Evolutionary conservation across 768 basidiomycete species (phyloP).

Genomic region (Lactarius sp.): DNA sequence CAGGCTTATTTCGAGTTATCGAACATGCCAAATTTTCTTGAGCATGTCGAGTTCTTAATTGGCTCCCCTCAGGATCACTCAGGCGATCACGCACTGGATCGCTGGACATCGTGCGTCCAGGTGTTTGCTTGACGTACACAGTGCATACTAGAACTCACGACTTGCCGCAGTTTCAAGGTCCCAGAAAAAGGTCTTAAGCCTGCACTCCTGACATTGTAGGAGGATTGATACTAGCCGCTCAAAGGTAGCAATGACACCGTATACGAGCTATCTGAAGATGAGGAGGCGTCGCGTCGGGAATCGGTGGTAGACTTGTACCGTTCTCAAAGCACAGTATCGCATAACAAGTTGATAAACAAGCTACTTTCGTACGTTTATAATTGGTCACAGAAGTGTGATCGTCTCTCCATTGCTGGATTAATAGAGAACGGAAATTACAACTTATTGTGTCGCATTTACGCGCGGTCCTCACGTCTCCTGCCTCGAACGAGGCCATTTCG

Average conservation of each 20-base stretch:
- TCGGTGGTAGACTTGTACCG: slow-evolving; percentile 24
- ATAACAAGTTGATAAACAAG: slow-evolving; percentile 14
- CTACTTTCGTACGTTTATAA: slow-evolving; percentile 24
- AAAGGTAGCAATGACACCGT: slow-evolving; percentile 12
- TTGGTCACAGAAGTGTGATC: background rate
- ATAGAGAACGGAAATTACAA: slow-evolving; percentile 31
- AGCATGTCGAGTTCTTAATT: slow-evolving; percentile 20
- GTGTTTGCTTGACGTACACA: background rate
- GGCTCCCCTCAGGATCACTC: slow-evolving; percentile 16
- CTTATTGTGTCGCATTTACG: slow-evolving; percentile 30
- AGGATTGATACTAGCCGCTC: slow-evolving; percentile 5
- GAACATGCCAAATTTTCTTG: slow-evolving; percentile 19
- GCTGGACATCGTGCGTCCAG: slow-evolving; percentile 22
- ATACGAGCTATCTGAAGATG: slow-evolving; percentile 18
- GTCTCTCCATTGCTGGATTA: background rate
- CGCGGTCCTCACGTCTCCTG: slow-evolving; percentile 44
- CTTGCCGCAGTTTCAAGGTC: slow-evolving; percentile 9
- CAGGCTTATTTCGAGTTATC: too few relatives aligned
- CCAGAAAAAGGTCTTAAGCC: slow-evolving; percentile 11
- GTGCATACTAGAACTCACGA: slow-evolving; percentile 10
- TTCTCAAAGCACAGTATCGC: background rate
- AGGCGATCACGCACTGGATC: slow-evolving; percentile 17
- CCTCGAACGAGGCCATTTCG: slow-evolving; percentile 66
- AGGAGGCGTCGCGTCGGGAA: slow-evolving; percentile 12
- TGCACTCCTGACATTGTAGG: background rate